A percentile compares a stretch with the other conserved stretches of the same genome.
Evolutionary conservation across 73 alveolate species (phyloP).

Genomic region (Symbiodinium natans): DNA sequence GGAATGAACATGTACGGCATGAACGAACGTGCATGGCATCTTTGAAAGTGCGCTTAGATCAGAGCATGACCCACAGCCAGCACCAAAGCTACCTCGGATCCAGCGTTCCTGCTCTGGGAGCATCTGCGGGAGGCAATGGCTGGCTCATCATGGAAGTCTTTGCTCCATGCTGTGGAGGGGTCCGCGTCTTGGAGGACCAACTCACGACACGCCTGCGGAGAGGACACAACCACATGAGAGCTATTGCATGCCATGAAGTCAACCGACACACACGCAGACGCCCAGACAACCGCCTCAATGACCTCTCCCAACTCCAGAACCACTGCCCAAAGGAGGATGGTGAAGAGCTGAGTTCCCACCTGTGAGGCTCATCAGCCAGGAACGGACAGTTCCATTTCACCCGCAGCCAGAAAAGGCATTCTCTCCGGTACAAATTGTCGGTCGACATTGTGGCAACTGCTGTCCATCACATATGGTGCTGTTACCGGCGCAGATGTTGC

Average conservation of each 20-base stretch:
- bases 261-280: too few species aligned
- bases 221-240: not conserved
- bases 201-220: conserved; percentile 49
- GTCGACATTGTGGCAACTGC: too few species aligned
- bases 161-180: not conserved
- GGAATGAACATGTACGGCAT: not conserved
- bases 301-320: conserved; percentile 49
- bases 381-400: too few species aligned
- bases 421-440: too few species aligned
- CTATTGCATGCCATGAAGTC: too few species aligned
- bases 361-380: too few species aligned
- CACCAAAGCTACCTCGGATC: conserved; percentile 65
- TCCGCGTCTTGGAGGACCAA: conserved; percentile 41
- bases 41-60: not conserved
- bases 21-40: not conserved
- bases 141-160: not conserved
- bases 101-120: not conserved
- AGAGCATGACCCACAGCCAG: conserved; percentile 54
- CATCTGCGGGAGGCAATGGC: not conserved
- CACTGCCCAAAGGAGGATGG: conserved; percentile 71
- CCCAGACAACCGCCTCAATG: conserved; percentile 16
- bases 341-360: conserved; percentile 85
- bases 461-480: too few species aligned
- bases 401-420: too few species aligned
- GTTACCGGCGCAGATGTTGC: too few species aligned